Percentiles rank a stretch among this genome's conserved stretches.
Conservation (phyloP, 108 stramenopile genomes). For the Seminavis robusta region DNA sequence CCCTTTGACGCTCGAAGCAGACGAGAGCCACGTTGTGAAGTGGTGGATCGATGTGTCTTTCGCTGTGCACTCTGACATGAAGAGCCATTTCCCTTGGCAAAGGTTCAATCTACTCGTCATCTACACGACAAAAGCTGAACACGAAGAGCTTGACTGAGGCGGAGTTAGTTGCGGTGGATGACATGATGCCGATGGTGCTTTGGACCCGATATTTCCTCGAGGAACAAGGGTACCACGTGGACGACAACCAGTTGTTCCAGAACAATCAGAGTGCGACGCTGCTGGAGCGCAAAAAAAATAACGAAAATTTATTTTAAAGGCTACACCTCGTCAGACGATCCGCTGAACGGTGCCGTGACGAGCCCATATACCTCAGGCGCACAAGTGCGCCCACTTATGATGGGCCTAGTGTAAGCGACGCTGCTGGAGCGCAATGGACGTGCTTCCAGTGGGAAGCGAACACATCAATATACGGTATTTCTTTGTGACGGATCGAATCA, state of each 20-base stretch:
- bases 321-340: too few relatives aligned
- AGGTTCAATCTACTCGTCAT: slow-evolving; percentile 6
- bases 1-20: background rate
- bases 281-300: too few relatives aligned
- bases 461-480: slow-evolving; percentile 44
- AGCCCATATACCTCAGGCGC: too few relatives aligned
- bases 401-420: too few relatives aligned
- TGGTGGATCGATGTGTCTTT: slow-evolving; percentile 38
- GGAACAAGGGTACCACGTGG: slow-evolving; percentile 31
- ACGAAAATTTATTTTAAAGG: too few relatives aligned
- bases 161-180: slow-evolving; percentile 23
- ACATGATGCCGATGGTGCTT: slow-evolving; percentile 20
- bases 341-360: too few relatives aligned
- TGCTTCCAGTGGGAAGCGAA: slow-evolving; percentile 11
- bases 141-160: slow-evolving; percentile 33
- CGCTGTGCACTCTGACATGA: slow-evolving; percentile 33
- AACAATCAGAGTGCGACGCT: slow-evolving; percentile 42
- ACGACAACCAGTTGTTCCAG: slow-evolving; percentile 24
- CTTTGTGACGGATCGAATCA: slow-evolving; percentile 30
- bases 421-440: slow-evolving; percentile 34
- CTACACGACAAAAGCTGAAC: slow-evolving; percentile 33
- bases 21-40: background rate
- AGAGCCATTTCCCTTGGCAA: slow-evolving; percentile 20
- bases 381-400: too few relatives aligned
- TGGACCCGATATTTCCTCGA: slow-evolving; percentile 38